Evolutionary conservation across 495 filamentous ascomycete species (phyloP).

Genomic region (Tuber brumale): DNA sequence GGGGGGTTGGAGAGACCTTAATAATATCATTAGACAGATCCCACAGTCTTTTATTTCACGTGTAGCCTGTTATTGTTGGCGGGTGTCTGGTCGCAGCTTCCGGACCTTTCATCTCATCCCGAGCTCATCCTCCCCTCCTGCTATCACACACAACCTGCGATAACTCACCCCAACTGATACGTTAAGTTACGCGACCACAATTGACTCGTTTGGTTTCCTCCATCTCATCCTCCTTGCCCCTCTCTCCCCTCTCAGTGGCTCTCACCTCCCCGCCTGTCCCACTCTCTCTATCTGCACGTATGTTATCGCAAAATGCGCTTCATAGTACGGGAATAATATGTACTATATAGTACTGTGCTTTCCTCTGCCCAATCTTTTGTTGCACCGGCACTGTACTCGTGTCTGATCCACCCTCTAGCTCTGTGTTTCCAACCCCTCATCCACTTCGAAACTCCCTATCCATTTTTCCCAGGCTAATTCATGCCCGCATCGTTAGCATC

Average conservation of each 20-base stretch:
- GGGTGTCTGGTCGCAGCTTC: no score
- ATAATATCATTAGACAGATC: no score
- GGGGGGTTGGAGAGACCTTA: no score
- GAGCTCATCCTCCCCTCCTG: neutral
- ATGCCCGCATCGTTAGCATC: neutral
- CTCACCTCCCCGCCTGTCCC: constrained; percentile 1
- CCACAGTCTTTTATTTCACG: no score
- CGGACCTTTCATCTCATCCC: no score
- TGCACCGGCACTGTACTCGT: neutral
- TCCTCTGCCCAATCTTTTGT: neutral
- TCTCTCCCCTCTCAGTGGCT: neutral
- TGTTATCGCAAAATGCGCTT: neutral
- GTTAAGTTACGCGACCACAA: neutral
- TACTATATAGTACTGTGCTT: neutral
- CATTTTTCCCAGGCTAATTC: neutral
- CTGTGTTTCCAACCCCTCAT: neutral
- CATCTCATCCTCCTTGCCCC: neutral
- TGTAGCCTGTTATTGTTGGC: no score
- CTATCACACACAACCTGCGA: neutral
- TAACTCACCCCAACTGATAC: neutral
- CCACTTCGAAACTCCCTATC: neutral
- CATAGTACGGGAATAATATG: neutral
- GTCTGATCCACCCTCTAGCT: neutral
- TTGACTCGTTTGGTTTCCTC: neutral
- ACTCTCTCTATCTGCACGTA: neutral